A percentile compares a stretch with the other conserved stretches of the same genome.
These are phyloP conservation scores for Ascochyta koolunga DNA, from an alignment of 2,329 filamentous ascomycete species.

Conservation along the genomic window DNA sequence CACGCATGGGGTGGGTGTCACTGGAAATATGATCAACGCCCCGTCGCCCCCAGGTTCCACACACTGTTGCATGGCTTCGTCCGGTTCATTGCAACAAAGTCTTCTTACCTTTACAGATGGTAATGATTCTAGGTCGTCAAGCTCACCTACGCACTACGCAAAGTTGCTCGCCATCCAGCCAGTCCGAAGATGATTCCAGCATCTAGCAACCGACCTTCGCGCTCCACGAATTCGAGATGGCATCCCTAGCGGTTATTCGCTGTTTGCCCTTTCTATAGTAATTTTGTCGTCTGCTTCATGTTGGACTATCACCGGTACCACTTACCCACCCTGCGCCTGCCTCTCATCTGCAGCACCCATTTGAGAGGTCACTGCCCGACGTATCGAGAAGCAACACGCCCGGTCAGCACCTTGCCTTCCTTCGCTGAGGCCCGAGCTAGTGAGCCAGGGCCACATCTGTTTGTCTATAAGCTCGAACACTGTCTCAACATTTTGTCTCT, in stretches of 20 bases:
- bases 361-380: neutral
- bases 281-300: neutral
- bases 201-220: neutral
- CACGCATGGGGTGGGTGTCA: too few relatives aligned
- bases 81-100: neutral
- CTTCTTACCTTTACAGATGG: neutral
- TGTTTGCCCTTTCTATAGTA: neutral
- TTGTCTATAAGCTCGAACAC: constrained; percentile 12
- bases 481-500: constrained; percentile 11
- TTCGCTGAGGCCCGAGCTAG: neutral
- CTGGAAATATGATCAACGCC: too few relatives aligned
- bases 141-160: neutral
- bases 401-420: neutral
- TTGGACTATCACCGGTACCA: neutral
- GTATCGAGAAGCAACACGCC: neutral
- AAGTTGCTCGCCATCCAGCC: neutral
- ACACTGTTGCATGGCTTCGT: neutral
- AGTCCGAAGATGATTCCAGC: neutral
- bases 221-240: neutral
- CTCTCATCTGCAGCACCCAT: neutral
- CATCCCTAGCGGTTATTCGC: neutral
- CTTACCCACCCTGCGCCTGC: neutral
- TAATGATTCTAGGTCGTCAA: neutral
- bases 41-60: too few relatives aligned
- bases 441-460: neutral